Percentiles rank a stretch among this genome's conserved stretches.
These are phyloP conservation scores for Diaporthe ilicicola DNA, from an alignment of 2,329 filamentous ascomycete species.

Conservation along the genomic window DNA sequence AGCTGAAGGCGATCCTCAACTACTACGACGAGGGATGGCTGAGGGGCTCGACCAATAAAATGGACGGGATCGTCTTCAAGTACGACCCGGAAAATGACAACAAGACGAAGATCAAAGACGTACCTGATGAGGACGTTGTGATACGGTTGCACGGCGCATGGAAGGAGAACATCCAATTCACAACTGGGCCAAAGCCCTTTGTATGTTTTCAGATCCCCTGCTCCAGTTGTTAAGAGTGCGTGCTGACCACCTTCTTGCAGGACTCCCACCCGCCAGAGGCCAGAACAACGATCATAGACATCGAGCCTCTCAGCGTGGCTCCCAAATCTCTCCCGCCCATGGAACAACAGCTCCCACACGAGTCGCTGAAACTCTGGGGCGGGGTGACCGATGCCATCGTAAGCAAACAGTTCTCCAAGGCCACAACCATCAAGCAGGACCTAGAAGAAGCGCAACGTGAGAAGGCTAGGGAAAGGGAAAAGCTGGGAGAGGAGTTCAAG, in stretches of 20 bases:
- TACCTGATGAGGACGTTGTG: conserved; percentile 84
- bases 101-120: conserved; percentile 82
- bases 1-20: conserved; percentile 89
- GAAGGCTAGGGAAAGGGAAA: conserved; percentile 82
- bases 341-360: conserved; percentile 84
- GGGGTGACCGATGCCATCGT: conserved; percentile 87
- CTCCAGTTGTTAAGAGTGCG: background rate
- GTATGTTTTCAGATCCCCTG: conserved; percentile 56
- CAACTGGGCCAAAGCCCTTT: conserved; percentile 65
- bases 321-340: conserved; percentile 81
- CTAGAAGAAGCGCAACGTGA: conserved; percentile 90
- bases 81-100: conserved; percentile 89
- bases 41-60: conserved; percentile 87
- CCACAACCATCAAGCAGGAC: conserved; percentile 87
- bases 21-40: conserved; percentile 97
- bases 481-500: conserved; percentile 74
- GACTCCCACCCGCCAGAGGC: conserved; percentile 62
- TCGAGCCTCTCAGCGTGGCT: conserved; percentile 81
- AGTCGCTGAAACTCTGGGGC: conserved; percentile 88
- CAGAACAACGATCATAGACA: conserved; percentile 83
- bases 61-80: conserved; percentile 89
- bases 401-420: conserved; percentile 82
- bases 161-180: conserved; percentile 75
- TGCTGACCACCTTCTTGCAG: conserved; percentile 39
- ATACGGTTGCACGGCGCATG: conserved; percentile 85